Evolutionary conservation across 768 basidiomycete genomes (phyloP), one percentile per base, ranked within the genome.

Genomic region (Leucogyrophana mollusca): DNA sequence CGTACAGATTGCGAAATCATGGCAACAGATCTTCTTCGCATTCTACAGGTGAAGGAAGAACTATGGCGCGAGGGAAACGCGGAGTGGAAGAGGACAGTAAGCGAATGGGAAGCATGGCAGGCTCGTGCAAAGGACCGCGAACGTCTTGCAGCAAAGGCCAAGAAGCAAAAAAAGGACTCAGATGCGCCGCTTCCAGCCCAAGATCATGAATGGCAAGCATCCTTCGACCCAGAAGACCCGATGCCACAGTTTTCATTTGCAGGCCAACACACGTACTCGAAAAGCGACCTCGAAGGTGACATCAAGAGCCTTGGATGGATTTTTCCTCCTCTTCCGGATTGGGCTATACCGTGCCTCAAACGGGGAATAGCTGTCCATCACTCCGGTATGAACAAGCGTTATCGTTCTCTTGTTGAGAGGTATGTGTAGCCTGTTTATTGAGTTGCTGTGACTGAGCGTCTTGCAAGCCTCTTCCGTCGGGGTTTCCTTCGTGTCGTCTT

Each of bases 291-390:
- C 14, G 64, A 76, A 1, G 67, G 72, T 14, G 78, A 82, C 33
- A 66, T 83, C 17, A 17, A 38, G 8, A 48, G 64, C 1, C 62
- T 85, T 38, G 49, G 41, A 4, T 50, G 51, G 13, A 62, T 61
- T 39, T 71, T 65, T 43, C 60, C 57, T 7, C 52, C 54, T 2
- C 58, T 65, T 1, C 72, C 69, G 2, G 20, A 38, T n/a, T 80
- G 79, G 76, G 70, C 73, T 4, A 42, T 80, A 20, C 48, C 45
- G 9, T 79, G 78, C 5, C 62, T 88, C 39, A 59, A 61, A 40
- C 69, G 86, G 24, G 85, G 85, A 23, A 76, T 88, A 22, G 85
- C 77, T 0, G 75, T 88, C 9, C 85, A 88, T 53, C 86, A 87
- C 59, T 55, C 79, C 8, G 85, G 85, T 17, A 83, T 88, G 83